These are phyloP conservation scores for Vitis hybrid DNA, from an alignment of 177 flowering plant species.

Conservation along the genomic window DNA sequence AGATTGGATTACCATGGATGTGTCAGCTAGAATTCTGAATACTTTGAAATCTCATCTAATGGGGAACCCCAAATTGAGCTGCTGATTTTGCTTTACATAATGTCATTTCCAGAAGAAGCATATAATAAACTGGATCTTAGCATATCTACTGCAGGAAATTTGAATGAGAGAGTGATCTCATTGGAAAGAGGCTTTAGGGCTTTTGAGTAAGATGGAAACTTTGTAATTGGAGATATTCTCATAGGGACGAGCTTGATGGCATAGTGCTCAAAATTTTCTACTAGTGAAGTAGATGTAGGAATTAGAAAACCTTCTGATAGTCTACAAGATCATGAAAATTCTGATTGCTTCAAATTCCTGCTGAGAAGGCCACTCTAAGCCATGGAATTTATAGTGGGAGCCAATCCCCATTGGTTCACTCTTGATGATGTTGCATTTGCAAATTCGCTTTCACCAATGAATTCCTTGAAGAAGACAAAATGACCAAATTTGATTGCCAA, in stretches of 20 bases:
- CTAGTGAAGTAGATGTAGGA: conserved; percentile 6
- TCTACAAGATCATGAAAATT: conserved; percentile 15
- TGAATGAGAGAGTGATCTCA: conserved; percentile 12
- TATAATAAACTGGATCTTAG: conserved; percentile 45
- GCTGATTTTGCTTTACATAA: conserved; percentile 58
- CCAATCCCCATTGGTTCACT: conserved; percentile 33
- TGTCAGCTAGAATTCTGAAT: conserved; percentile 63
- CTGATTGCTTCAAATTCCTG: conserved; percentile 18
- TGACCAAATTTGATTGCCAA: conserved; percentile 68
- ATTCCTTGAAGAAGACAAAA: conserved; percentile 14
- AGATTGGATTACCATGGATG: conserved; percentile 63
- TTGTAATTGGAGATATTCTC: background rate
- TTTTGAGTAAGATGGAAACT: too few relatives aligned
- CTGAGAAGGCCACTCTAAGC: conserved; percentile 25
- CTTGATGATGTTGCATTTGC: conserved; percentile 25
- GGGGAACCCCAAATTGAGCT: conserved; percentile 85
- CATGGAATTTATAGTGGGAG: conserved; percentile 9
- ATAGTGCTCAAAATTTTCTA: conserved; percentile 9
- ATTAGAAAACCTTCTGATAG: conserved; percentile 11
- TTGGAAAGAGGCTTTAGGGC: conserved; percentile 12
- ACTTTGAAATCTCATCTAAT: conserved; percentile 73
- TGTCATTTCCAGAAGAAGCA: conserved; percentile 54
- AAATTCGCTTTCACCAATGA: too few relatives aligned
- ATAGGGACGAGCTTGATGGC: conserved; percentile 1
- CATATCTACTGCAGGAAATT: conserved; percentile 23